phyloP scores from a whole-genome alignment of 805 yeast species.

The Candida krabiensis region DNA sequence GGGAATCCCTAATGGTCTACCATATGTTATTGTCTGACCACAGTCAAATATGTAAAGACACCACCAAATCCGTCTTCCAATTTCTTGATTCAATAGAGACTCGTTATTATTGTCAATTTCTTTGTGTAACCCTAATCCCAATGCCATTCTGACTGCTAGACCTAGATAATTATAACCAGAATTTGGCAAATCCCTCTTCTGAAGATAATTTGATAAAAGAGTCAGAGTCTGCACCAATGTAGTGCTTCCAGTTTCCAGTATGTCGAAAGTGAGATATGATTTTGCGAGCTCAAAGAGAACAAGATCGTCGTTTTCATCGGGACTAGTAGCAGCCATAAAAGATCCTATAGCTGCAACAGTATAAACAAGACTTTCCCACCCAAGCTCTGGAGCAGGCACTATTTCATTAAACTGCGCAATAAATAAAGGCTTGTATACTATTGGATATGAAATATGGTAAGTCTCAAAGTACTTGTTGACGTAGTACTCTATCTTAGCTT shows the following conservation, averaged over 20 bases:
- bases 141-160: conserved; percentile 16
- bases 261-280: conserved; percentile 11
- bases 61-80: conserved; percentile 17
- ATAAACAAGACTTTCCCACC: conserved; percentile 18
- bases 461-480: conserved; percentile 14
- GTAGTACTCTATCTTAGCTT: conserved; percentile 9
- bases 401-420: conserved; percentile 19
- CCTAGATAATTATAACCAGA: conserved; percentile 17
- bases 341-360: conserved; percentile 20
- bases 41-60: conserved; percentile 16
- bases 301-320: conserved; percentile 13
- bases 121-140: conserved; percentile 16
- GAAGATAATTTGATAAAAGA: conserved; percentile 15
- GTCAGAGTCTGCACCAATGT: conserved; percentile 17
- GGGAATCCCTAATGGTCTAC: conserved; percentile 19
- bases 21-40: conserved; percentile 18
- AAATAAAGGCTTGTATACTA: conserved; percentile 16
- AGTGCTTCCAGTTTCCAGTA: conserved; percentile 14
- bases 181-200: conserved; percentile 16
- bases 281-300: conserved; percentile 14
- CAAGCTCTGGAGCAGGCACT: conserved; percentile 12
- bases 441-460: conserved; percentile 17
- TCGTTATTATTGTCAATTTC: conserved; percentile 8
- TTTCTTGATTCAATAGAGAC: conserved; percentile 9
- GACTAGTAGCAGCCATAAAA: conserved; percentile 15